Base-by-base conservation (phyloP, 2,329 filamentous ascomycete species). In the Aspergillus chevalieri region DNA sequence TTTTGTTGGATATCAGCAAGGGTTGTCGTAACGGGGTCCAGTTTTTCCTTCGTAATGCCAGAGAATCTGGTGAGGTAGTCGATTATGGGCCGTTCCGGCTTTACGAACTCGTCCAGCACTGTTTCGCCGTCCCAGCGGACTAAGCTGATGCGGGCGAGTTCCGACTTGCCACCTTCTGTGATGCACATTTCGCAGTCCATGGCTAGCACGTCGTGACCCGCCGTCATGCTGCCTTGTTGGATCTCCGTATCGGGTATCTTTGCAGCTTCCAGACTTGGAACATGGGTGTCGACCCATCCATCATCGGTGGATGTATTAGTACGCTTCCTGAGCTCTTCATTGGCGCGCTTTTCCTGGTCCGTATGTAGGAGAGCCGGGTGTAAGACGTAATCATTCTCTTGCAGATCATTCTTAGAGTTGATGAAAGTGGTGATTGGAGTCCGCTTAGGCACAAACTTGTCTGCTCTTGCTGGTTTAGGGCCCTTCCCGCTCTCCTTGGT, bases 121-220 rank as follows among this genome's bases (percentile, higher is more conserved):
- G 87, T 80, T 30, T 83, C 81, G 44, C 91, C 91, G 58, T 90
- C 82, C 92, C 93, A 98, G 52, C 83, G 76, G 6, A 98, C 75
- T 36, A 97, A 69, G 65, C 90, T 96, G 65, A 97, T 86, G 49
- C 93, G 84, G 1, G 93, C 94, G 41, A 98, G 82, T 33, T 91
- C 89, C 55, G 86, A 89, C 56, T 88, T 81, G 44, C 83, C 83
- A 52, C 86, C 83, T 52, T 85, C 87, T 2, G 90, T 94, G 72
- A 89, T 84, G 66, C 91, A 95, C 93, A 98, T 98, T 70, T 98
- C 93, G 70, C 93, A 98, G 66, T 98, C 93, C 48, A 98, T 76
- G 1, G 89, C 86, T 44, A 94, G 74, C 9, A 96, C 74, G 34
- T 85, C 80, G 54, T 89, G 82, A 33, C 91, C 93, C 26, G 83